phyloP scores from a whole-genome alignment of 1,284 basidiomycete species.

The Polyporus tsugae region DNA sequence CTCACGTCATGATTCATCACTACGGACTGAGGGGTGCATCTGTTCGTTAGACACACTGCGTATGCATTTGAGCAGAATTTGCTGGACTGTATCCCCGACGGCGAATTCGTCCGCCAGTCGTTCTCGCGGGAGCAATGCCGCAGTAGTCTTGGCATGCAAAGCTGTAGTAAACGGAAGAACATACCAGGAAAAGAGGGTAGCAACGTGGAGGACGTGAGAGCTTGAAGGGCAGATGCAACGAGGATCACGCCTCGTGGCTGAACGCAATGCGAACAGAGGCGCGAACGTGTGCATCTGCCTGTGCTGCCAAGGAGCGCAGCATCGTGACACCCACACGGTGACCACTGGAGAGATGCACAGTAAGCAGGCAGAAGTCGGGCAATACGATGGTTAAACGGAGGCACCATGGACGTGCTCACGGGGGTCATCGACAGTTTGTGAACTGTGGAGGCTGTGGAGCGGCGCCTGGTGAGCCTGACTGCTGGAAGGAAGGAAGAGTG shows the following conservation, averaged over 20 bases:
- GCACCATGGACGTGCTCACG: neutral
- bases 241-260: neutral
- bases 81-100: no score
- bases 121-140: no score
- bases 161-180: neutral
- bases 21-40: no score
- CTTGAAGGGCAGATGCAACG: neutral
- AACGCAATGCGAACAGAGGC: slow-evolving; percentile 1
- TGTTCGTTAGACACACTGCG: no score
- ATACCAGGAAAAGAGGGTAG: neutral
- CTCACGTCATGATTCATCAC: no score
- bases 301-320: neutral
- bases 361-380: neutral
- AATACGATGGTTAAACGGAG: neutral
- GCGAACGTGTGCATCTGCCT: neutral
- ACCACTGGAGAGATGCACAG: neutral
- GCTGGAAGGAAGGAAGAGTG: no score
- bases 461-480: neutral
- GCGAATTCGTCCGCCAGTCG: no score
- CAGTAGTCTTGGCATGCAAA: neutral
- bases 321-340: neutral
- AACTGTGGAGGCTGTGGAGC: neutral
- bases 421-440: neutral
- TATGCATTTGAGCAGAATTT: no score
- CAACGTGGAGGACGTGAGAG: neutral